A percentile compares a stretch with the other conserved stretches of the same genome.
phyloP scores from a whole-genome alignment of 2,329 filamentous ascomycete species.

The Endothia cerciana region DNA sequence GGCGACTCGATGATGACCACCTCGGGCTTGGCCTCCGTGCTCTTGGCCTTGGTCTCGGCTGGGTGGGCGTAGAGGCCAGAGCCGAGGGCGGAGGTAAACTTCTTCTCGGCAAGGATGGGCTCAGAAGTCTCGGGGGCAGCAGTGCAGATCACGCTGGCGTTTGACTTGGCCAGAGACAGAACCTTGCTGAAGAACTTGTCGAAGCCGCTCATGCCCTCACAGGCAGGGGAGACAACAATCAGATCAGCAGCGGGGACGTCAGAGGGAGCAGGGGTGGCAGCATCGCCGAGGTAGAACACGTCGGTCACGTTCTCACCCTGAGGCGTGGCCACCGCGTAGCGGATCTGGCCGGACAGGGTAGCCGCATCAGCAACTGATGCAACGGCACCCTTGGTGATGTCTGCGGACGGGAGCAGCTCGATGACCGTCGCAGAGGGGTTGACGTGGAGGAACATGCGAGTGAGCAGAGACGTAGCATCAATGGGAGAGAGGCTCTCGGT shows the following conservation, averaged over 20 bases:
- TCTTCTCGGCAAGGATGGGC: slow-evolving; percentile 16
- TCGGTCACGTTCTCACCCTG: slow-evolving; percentile 18
- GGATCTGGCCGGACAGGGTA: slow-evolving; percentile 21
- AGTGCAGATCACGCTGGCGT: slow-evolving; percentile 15
- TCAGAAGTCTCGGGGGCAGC: slow-evolving; percentile 2
- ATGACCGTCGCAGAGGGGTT: slow-evolving; percentile 21
- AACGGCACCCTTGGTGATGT: slow-evolving; percentile 18
- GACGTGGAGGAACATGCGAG: slow-evolving; percentile 24
- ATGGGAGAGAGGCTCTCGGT: neutral
- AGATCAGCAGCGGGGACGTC: slow-evolving; percentile 17
- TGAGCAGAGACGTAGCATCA: slow-evolving; percentile 12
- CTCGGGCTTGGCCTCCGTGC: slow-evolving; percentile 17
- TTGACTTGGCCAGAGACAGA: slow-evolving; percentile 18
- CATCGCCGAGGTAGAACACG: slow-evolving; percentile 20
- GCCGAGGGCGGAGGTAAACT: slow-evolving; percentile 18
- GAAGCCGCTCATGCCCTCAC: slow-evolving; percentile 11
- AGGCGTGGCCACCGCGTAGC: slow-evolving; percentile 19
- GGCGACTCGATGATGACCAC: slow-evolving; percentile 22
- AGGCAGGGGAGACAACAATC: slow-evolving; percentile 19
- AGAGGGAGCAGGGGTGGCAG: slow-evolving; percentile 12
- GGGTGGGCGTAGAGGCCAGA: slow-evolving; percentile 20
- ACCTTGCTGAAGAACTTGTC: slow-evolving; percentile 12
- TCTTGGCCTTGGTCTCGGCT: slow-evolving; percentile 15
- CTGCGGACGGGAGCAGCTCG: slow-evolving; percentile 15
- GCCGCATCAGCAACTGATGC: slow-evolving; percentile 10